These are phyloP conservation scores for Quercus alba DNA, from an alignment of 306 rosid genomes.

Conservation along the genomic window DNA sequence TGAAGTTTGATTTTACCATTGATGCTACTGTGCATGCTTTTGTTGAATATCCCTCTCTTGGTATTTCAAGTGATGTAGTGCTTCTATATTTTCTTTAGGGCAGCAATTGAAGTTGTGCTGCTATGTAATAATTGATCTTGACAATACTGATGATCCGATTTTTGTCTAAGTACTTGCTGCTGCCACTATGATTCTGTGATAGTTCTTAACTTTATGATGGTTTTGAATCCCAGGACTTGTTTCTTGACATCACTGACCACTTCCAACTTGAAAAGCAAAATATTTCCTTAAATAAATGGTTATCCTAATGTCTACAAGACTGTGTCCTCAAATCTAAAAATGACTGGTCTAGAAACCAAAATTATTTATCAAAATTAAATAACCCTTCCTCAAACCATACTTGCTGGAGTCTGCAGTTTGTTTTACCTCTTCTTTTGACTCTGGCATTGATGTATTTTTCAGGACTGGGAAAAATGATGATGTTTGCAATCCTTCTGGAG, in stretches of 20 bases:
- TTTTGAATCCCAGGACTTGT: not conserved
- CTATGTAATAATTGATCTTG: not conserved
- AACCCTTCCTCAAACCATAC: not conserved
- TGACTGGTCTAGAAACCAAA: not conserved
- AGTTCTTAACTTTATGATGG: not conserved
- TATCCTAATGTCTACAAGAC: not conserved
- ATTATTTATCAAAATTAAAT: not conserved
- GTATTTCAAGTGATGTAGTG: not conserved
- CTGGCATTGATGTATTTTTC: conserved; percentile 22
- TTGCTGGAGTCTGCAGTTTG: not conserved
- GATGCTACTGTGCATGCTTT: not conserved
- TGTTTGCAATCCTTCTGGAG: conserved; percentile 36
- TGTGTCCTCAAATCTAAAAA: not conserved
- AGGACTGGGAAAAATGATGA: conserved; percentile 54
- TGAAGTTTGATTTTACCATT: no score
- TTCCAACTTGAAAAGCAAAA: not conserved
- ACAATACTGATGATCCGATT: not conserved
- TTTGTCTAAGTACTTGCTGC: no score
- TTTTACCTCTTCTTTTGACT: conserved; percentile 5
- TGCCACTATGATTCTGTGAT: no score
- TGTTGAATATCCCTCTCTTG: not conserved
- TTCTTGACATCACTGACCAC: not conserved
- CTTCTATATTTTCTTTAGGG: not conserved
- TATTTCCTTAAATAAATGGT: not conserved
- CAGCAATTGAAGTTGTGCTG: not conserved